Evolutionary conservation across 2,329 filamentous ascomycete species (phyloP).

Genomic region (Talaromyces sp.): DNA sequence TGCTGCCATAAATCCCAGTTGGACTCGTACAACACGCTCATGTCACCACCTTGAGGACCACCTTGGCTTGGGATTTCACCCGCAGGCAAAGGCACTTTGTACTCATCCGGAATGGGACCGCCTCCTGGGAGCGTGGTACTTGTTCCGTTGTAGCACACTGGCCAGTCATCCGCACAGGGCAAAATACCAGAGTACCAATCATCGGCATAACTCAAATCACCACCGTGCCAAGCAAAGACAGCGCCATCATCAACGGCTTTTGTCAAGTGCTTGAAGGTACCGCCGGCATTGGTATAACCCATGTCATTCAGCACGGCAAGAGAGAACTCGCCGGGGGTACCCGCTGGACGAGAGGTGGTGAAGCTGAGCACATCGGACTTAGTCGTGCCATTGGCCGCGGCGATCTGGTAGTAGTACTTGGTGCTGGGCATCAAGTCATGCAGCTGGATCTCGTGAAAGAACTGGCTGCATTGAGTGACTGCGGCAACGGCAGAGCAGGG

Average conservation of each 20-base stretch:
- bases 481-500: conserved; percentile 42
- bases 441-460: conserved; percentile 49
- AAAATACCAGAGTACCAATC: conserved; percentile 50
- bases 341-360: conserved; percentile 43
- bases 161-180: conserved; percentile 45
- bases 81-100: conserved; percentile 42
- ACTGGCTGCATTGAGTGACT: conserved; percentile 48
- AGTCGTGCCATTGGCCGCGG: conserved; percentile 47
- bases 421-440: conserved; percentile 38
- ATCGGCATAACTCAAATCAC: conserved; percentile 49
- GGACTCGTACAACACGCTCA: conserved; percentile 47
- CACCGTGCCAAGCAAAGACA: conserved; percentile 49
- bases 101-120: conserved; percentile 34
- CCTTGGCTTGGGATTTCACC: conserved; percentile 46
- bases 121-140: conserved; percentile 38
- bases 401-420: conserved; percentile 50
- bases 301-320: conserved; percentile 50
- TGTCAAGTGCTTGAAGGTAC: conserved; percentile 43
- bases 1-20: conserved; percentile 52
- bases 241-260: conserved; percentile 42
- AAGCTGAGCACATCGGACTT: conserved; percentile 44
- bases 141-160: conserved; percentile 50
- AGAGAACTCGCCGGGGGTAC: conserved; percentile 39
- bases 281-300: conserved; percentile 50
- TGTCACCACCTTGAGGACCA: conserved; percentile 45